These are phyloP conservation scores for Xylaria curta DNA, from an alignment of 495 filamentous ascomycete species.

Conservation along the genomic window DNA sequence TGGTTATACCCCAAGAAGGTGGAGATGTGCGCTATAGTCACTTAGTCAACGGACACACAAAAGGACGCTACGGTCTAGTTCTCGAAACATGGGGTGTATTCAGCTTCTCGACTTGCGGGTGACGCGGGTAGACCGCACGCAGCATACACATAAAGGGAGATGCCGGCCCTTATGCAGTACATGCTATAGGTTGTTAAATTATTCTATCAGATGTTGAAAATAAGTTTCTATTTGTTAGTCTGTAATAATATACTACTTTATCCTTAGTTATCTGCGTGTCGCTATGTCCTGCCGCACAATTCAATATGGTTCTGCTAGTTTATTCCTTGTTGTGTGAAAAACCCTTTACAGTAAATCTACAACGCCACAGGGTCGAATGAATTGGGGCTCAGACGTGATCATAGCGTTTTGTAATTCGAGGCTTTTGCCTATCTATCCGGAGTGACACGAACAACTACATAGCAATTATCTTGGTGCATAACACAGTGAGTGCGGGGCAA, in stretches of 20 bases:
- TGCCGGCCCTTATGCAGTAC: not conserved
- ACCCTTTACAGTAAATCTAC: not conserved
- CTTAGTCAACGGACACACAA: not conserved
- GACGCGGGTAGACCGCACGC: not conserved
- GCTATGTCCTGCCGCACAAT: not conserved
- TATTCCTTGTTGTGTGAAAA: not conserved
- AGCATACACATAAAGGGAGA: not conserved
- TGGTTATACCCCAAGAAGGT: not conserved
- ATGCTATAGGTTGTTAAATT: not conserved
- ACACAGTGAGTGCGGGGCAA: not conserved
- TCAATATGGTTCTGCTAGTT: not conserved
- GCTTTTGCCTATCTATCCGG: not conserved
- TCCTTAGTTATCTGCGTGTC: not conserved
- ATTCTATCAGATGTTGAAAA: not conserved
- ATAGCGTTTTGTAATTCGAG: not conserved
- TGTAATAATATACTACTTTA: not conserved
- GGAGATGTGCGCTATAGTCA: not conserved
- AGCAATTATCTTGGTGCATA: not conserved
- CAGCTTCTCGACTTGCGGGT: not conserved
- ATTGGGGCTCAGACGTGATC: not conserved
- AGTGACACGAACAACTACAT: not conserved
- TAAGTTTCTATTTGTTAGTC: not conserved
- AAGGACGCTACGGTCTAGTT: not conserved
- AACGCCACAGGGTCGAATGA: not conserved
- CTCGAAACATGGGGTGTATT: not conserved